phyloP scores from a whole-genome alignment of 2,329 filamentous ascomycete genomes.

The Diplodia mutila region DNA sequence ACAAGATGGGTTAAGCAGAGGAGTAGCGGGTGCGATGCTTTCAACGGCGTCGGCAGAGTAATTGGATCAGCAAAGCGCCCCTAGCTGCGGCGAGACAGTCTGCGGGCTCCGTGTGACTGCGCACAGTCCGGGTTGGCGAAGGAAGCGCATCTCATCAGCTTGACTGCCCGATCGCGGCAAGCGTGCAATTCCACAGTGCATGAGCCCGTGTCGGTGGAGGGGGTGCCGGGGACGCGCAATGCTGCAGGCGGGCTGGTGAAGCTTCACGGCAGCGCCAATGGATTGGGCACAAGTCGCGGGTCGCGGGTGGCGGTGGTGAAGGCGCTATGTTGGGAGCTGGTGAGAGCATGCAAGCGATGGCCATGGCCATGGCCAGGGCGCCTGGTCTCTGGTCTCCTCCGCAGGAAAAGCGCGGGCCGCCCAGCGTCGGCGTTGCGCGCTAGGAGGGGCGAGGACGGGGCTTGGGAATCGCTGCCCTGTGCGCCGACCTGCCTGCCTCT shows the following conservation, averaged over 20 bases:
- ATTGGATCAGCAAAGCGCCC: conserved; percentile 6
- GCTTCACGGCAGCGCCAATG: conserved; percentile 7
- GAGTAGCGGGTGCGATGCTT: neutral
- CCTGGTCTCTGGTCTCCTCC: conserved; percentile 19
- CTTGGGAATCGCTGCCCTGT: neutral
- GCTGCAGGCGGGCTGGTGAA: neutral
- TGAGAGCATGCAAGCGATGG: conserved; percentile 4
- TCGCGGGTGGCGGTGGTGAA: neutral
- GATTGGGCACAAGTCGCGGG: neutral
- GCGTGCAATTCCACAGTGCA: conserved; percentile 2
- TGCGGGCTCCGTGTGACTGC: conserved; percentile 2
- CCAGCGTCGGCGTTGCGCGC: neutral
- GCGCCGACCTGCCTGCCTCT: conserved; percentile 7
- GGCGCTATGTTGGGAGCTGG: conserved; percentile 15
- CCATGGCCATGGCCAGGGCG: conserved; percentile 10
- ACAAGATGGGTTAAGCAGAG: neutral
- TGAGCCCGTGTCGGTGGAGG: conserved; percentile 4
- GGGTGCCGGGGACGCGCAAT: conserved; percentile 12
- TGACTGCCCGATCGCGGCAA: conserved; percentile 12
- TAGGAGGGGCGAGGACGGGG: neutral
- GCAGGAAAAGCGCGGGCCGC: conserved; percentile 7
- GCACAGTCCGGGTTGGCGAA: neutral
- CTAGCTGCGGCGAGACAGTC: conserved; percentile 13
- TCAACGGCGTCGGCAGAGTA: conserved; percentile 9
- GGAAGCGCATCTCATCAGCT: neutral